A percentile compares a stretch with the other conserved stretches of the same genome.
Evolutionary conservation across 441 rosid species (phyloP).

Genomic region (Arabidopsis hybrid): DNA sequence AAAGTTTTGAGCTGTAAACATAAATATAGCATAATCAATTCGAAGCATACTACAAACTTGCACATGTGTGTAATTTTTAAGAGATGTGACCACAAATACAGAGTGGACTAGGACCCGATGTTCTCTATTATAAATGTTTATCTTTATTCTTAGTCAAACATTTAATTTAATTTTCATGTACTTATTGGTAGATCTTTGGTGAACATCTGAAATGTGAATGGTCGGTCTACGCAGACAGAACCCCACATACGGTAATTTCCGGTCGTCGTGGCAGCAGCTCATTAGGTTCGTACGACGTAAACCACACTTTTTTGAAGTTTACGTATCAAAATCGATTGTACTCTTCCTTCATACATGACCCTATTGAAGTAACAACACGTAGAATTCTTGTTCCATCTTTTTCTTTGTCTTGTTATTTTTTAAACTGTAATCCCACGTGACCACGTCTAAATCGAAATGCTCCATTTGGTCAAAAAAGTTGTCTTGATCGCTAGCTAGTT

Average conservation of each 20-base stretch:
- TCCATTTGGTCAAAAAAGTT: not conserved
- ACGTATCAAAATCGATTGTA: constrained; percentile 42
- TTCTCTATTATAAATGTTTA: constrained; percentile 1
- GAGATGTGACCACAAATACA: constrained; percentile 30
- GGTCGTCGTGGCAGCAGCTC: constrained; percentile 41
- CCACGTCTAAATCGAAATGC: not conserved
- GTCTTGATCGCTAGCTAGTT: not conserved
- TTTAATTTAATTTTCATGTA: constrained; percentile 24
- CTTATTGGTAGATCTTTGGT: constrained; percentile 37
- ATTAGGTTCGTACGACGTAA: constrained; percentile 25
- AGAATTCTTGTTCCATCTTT: constrained; percentile 24
- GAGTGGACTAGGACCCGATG: constrained; percentile 39
- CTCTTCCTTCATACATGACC: constrained; percentile 29
- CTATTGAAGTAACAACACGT: constrained; percentile 35
- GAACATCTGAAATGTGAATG: constrained; percentile 38
- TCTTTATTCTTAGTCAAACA: constrained; percentile 29
- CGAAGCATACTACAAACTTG: constrained; percentile 24
- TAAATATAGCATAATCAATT: constrained; percentile 18
- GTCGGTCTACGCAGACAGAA: constrained; percentile 36
- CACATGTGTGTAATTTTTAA: constrained; percentile 36
- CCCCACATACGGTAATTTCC: constrained; percentile 34
- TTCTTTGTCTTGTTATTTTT: constrained; percentile 22
- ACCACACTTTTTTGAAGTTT: constrained; percentile 35
- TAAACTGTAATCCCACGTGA: constrained; percentile 7
- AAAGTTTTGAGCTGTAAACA: constrained; percentile 29